Conservation (phyloP, 495 filamentous ascomycete genomes). For the Achaetomiella virescens region DNA sequence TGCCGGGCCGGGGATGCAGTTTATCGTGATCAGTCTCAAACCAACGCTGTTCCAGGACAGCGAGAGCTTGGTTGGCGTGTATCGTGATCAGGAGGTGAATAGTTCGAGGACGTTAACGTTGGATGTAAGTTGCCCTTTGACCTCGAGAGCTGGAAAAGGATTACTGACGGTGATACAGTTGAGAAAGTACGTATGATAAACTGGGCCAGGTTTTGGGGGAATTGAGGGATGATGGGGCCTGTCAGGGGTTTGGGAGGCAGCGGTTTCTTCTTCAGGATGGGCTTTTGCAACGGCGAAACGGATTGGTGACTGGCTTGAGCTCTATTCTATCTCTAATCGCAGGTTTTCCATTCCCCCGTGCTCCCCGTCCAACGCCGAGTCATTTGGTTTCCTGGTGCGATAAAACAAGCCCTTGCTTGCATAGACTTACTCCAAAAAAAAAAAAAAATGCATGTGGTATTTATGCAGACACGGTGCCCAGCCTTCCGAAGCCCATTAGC, state of each 20-base stretch:
- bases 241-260: not conserved
- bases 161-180: slow-evolving; percentile 19
- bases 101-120: slow-evolving; percentile 82
- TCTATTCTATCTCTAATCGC: not conserved
- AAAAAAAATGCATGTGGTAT: no score
- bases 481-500: no score
- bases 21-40: slow-evolving; percentile 96
- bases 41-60: slow-evolving; percentile 88
- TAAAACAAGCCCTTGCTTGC: not conserved
- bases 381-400: not conserved
- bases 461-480: no score
- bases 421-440: not conserved
- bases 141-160: not conserved
- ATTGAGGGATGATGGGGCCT: not conserved
- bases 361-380: not conserved
- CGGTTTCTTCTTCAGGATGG: not conserved
- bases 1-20: slow-evolving; percentile 95
- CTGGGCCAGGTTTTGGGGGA: no score
- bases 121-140: slow-evolving; percentile 64
- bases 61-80: slow-evolving; percentile 90
- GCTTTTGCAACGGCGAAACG: not conserved
- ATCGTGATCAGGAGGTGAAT: slow-evolving; percentile 88
- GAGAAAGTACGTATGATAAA: slow-evolving; percentile 28
- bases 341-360: not conserved
- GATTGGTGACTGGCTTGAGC: not conserved